A percentile compares a stretch with the other conserved stretches of the same genome.
Conservation (phyloP, 495 filamentous ascomycete species). For the Cudoniella acicularis region DNA sequence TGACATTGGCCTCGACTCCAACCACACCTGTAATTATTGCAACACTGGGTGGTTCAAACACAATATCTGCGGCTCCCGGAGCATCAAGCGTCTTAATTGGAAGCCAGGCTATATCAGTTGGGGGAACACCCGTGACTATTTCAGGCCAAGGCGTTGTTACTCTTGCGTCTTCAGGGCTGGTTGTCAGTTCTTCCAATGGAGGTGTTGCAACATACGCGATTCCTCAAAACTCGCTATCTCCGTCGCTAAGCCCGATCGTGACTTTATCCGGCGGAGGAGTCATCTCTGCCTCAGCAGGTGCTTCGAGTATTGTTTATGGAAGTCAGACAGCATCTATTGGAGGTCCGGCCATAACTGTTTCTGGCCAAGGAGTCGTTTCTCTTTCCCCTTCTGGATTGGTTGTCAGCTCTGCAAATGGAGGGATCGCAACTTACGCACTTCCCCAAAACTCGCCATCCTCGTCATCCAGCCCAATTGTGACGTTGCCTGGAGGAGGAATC, state of each 20-base stretch:
- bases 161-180: background rate
- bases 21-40: background rate
- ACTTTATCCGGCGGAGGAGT: background rate
- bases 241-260: background rate
- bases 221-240: background rate
- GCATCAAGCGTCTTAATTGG: conserved; percentile 2
- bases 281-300: background rate
- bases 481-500: background rate
- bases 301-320: background rate
- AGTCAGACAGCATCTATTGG: background rate
- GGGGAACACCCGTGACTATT: background rate
- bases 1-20: background rate
- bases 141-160: background rate
- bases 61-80: background rate
- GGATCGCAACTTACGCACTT: background rate
- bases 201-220: background rate
- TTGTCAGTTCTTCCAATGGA: background rate
- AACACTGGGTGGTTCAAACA: background rate
- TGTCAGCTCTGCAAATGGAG: background rate
- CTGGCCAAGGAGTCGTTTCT: background rate
- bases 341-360: background rate
- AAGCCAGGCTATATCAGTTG: background rate
- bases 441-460: background rate
- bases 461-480: background rate
- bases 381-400: background rate